These are phyloP conservation scores for Isatis tinctoria DNA, from an alignment of 345 rosid genomes.

Conservation along the genomic window DNA sequence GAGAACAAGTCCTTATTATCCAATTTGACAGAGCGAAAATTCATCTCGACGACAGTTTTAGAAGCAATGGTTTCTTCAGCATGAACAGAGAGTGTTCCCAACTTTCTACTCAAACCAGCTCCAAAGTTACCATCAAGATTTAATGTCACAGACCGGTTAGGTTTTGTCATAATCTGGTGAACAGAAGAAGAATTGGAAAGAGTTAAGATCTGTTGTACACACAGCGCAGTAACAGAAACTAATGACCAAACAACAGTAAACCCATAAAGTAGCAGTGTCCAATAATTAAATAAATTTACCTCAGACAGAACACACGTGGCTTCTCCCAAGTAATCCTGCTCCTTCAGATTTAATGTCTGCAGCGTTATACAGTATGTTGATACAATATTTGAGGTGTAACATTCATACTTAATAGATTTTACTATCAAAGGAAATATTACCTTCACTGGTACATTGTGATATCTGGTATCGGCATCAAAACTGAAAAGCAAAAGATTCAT, in stretches of 20 bases:
- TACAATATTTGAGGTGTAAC: not conserved
- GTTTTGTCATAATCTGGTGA: conserved; percentile 65
- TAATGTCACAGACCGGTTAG: conserved; percentile 45
- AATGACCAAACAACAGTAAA: conserved; percentile 3
- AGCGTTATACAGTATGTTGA: conserved; percentile 14
- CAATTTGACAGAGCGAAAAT: conserved; percentile 48
- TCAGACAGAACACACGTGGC: conserved; percentile 64
- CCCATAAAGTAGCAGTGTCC: not conserved
- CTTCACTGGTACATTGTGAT: conserved; percentile 69
- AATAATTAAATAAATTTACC: conserved; percentile 24
- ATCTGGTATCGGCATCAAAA: conserved; percentile 68
- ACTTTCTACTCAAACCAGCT: conserved; percentile 35
- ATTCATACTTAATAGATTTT: conserved; percentile 6
- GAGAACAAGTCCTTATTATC: conserved; percentile 77
- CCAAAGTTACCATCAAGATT: conserved; percentile 42
- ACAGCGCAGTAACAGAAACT: conserved; percentile 2
- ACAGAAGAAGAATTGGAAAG: not conserved
- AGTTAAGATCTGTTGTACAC: not conserved
- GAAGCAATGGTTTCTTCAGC: conserved; percentile 74
- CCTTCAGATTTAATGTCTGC: conserved; percentile 55
- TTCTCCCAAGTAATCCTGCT: conserved; percentile 82
- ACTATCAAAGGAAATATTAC: conserved; percentile 31
- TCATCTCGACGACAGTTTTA: conserved; percentile 53
- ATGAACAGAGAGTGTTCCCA: conserved; percentile 57
- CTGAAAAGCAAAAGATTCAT: conserved; percentile 34